Base-by-base conservation (phyloP, 192 early-diverging fungal species). In the Thoreauomyces humboldtii region DNA sequence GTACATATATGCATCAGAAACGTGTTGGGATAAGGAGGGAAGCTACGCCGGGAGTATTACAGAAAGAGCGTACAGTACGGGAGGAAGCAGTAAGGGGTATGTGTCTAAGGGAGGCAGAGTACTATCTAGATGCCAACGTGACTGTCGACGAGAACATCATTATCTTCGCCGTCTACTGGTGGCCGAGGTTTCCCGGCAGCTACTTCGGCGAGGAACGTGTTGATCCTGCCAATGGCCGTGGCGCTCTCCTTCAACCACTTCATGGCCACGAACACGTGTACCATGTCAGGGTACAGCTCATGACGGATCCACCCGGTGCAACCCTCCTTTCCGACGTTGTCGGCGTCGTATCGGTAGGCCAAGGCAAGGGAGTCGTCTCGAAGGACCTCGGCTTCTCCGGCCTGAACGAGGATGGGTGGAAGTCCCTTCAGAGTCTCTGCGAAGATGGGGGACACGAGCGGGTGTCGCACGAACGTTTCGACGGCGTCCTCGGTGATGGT, bases 221-320 rank as follows among this genome's bases (percentile, higher is more conserved):
- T 27, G 7, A 64, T 50, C 22, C 57, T 48, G 27, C 34, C 32
- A 21, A 76, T 7, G 2, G 74, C 69, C 5, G 56, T 37, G 0
- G 19, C 28, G 12, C 54, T 29, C 1, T 4, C 33, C 12, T 62
- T 51, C 38, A 77, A 44, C 67, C 71, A 69, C 25, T 28, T 25
- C 28, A 74, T 36, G 34, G 60, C 56, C 28, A 60, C 51, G 46
- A 74, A 80, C 52, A 74, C 75, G 45, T 80, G 78, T 7, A 71
- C 65, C 78, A 80, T 80, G 29, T 80, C 78, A n/a, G 32, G 45
- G 64, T 72, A 80, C 38, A 80, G 41, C 50, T 80, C 78, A 51
- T 76, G 74, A 0, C 73, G 63, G 22, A 80, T 61, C 45, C 69
- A 67, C 2, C 67, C 69, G n/a, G 17, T 56, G 33, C 34, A 6